A percentile compares a stretch with the other conserved stretches of the same genome.
Conservation (phyloP, 2,329 filamentous ascomycete species). For the Claviceps digitariae region DNA sequence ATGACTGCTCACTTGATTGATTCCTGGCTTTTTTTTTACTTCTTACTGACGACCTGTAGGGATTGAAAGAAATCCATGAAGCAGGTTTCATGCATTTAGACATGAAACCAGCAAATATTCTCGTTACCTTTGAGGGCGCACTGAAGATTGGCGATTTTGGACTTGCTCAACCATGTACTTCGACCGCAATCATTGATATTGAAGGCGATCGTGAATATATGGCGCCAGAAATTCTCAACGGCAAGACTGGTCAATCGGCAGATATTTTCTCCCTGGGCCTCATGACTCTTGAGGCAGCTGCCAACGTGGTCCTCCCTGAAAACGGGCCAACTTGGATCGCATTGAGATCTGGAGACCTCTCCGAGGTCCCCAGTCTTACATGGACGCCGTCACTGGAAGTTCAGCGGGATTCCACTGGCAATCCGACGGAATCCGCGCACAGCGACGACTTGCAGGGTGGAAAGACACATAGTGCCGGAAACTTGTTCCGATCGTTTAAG, state of each 20-base stretch:
- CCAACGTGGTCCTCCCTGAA: constrained; percentile 85
- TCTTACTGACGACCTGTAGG: constrained; percentile 36
- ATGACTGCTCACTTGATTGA: background rate
- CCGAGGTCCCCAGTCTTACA: constrained; percentile 76
- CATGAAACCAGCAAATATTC: constrained; percentile 71
- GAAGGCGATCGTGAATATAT: constrained; percentile 97
- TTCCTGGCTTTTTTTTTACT: background rate
- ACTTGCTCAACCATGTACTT: constrained; percentile 67
- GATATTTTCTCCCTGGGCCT: constrained; percentile 91
- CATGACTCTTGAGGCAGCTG: constrained; percentile 88
- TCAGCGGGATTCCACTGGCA: constrained; percentile 56
- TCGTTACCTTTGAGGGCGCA: constrained; percentile 68
- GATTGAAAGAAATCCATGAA: constrained; percentile 79
- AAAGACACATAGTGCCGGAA: constrained; percentile 20
- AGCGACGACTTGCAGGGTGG: constrained; percentile 20
- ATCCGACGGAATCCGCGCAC: constrained; percentile 17
- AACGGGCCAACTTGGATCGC: constrained; percentile 88
- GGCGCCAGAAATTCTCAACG: constrained; percentile 79
- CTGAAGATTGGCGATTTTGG: constrained; percentile 83
- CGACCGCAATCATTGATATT: constrained; percentile 62
- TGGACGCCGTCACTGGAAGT: constrained; percentile 62
- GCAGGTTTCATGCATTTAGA: constrained; percentile 77
- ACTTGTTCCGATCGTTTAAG: constrained; percentile 31
- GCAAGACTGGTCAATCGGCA: constrained; percentile 76
- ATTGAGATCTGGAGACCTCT: constrained; percentile 77